Evolutionary conservation across 2,329 filamentous ascomycete species (phyloP), one percentile per base, ranked within the genome.

Genomic region (Grosmannia serpens): DNA sequence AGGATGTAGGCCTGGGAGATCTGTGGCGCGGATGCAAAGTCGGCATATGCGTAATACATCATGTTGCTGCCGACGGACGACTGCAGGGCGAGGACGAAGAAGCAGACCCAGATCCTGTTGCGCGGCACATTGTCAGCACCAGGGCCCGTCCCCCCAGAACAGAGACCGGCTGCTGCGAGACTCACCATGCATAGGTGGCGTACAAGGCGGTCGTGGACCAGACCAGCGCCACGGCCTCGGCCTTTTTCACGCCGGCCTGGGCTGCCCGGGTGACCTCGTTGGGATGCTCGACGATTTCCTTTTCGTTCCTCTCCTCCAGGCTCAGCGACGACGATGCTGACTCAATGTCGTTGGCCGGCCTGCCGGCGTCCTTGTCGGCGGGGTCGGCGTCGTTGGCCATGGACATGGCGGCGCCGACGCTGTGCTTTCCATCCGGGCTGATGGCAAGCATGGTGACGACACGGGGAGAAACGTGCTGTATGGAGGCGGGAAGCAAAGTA

Each of bases 1-100:
- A 85, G 73, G 60, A 85, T 78, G 52, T 72, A 70, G 15, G 79
- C 77, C 8, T 78, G 74, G 1, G 79, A 74, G 3, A 79, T 74
- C 22, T 83, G 70, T 1, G 79, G 82, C 66, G 84, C 81, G 24
- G 69, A 66, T 15, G 70, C 61, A 64, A 82, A 84, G 44, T 66
- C 67, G 63, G 75, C 79, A n/a, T 77, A 79, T 46, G 78, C 74
- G 63, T 74, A 81, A 13, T 77, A 73, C 4, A 68, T 70, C 55
- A 81, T 62, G 56, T 70, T 73, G 49, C 65, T 62, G 15, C 71
- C 66, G 56, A 73, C 67, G 55, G 67, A 67, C n/a, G 20, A 38
- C 49, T 57, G 55, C 15, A 57, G 33, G 17, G 31, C n/a, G 49
- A 57, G 44, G 49, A 52, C 24, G 35, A 74, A 71, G 62, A 68